These are phyloP conservation scores for Corymbia maculata DNA, from an alignment of 345 rosid species.

Conservation along the genomic window DNA sequence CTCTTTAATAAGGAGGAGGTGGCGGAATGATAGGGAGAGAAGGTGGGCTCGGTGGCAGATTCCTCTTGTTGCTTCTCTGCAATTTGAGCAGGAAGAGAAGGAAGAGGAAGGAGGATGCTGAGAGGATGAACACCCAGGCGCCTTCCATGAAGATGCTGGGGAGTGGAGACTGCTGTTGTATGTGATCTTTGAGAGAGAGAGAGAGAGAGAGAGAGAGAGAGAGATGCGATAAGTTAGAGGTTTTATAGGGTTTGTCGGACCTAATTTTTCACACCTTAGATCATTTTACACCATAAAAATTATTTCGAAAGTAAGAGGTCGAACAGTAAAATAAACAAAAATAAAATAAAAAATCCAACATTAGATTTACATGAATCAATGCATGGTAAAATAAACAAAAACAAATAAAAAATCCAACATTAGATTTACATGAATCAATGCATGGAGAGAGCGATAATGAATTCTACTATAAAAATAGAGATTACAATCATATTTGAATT, in stretches of 20 bases:
- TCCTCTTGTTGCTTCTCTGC: slow-evolving; percentile 8
- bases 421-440: no score
- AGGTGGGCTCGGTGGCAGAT: slow-evolving; percentile 30
- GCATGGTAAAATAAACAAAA: no score
- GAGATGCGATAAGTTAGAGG: neutral
- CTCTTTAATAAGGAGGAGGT: slow-evolving; percentile 28
- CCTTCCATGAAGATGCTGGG: neutral
- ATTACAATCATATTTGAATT: no score
- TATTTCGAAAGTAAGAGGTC: no score
- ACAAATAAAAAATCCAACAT: no score
- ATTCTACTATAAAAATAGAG: no score
- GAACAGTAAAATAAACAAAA: no score
- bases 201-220: neutral
- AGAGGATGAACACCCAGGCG: neutral
- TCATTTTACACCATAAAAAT: no score
- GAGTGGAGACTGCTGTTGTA: neutral
- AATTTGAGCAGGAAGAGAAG: neutral
- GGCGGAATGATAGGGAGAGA: slow-evolving; percentile 34
- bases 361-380: no score
- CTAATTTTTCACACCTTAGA: neutral
- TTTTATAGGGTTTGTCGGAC: neutral
- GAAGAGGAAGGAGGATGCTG: neutral
- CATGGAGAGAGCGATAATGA: no score
- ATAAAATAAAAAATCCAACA: no score
- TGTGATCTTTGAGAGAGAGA: neutral